These are phyloP conservation scores for Strobilomyces confusus DNA, from an alignment of 768 basidiomycete species.

Conservation along the genomic window DNA sequence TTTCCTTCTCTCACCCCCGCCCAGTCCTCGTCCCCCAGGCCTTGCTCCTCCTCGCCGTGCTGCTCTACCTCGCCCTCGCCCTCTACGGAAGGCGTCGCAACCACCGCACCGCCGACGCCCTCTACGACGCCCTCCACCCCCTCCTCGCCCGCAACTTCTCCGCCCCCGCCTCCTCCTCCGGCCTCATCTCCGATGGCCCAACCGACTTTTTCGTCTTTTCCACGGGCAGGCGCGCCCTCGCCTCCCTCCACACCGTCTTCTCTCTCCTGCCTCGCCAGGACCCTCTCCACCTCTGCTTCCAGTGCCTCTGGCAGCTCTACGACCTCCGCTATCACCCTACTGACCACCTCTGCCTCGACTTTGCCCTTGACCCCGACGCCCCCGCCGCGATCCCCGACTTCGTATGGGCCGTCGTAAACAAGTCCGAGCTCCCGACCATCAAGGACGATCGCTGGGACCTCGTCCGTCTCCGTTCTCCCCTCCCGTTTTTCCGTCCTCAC, in stretches of 20 bases:
- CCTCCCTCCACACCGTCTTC: constrained; percentile 77
- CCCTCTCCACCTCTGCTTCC: constrained; percentile 59
- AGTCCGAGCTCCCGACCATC: constrained; percentile 68
- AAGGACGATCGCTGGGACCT: constrained; percentile 81
- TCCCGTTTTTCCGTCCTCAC: neutral
- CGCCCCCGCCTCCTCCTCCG: constrained; percentile 47
- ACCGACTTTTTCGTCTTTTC: constrained; percentile 84
- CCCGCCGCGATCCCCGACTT: constrained; percentile 52
- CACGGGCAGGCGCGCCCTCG: constrained; percentile 75
- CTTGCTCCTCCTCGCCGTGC: constrained; percentile 47
- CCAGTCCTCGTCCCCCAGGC: constrained; percentile 66
- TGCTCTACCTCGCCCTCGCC: constrained; percentile 54
- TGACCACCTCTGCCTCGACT: constrained; percentile 76
- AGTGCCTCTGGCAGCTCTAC: constrained; percentile 57
- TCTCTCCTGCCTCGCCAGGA: constrained; percentile 83
- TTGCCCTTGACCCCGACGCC: constrained; percentile 52
- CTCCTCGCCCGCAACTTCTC: constrained; percentile 75
- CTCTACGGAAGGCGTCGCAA: constrained; percentile 63
- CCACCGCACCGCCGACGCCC: constrained; percentile 53
- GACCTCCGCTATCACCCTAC: constrained; percentile 69
- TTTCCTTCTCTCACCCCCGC: neutral
- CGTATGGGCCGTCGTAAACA: constrained; percentile 82
- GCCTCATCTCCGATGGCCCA: constrained; percentile 63
- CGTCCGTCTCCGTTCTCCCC: constrained; percentile 47
- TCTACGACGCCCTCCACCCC: constrained; percentile 58